These are phyloP conservation scores for Beauveria sp. DNA, from an alignment of 2,329 filamentous ascomycete species.

Conservation along the genomic window DNA sequence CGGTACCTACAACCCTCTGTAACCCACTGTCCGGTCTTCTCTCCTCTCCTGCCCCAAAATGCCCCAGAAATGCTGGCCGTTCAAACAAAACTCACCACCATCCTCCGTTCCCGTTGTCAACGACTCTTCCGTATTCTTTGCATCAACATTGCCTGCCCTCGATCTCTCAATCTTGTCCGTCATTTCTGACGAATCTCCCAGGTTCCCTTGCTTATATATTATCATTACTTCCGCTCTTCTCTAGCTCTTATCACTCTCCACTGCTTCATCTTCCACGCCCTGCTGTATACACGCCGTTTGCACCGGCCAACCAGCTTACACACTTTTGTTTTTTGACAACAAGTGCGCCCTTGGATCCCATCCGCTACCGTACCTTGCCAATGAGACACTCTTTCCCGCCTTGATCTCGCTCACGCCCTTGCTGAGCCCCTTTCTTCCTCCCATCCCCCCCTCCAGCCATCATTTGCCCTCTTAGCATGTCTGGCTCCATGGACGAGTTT, in stretches of 20 bases:
- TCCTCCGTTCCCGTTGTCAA: constrained; percentile 1
- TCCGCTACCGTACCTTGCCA: constrained; percentile 7
- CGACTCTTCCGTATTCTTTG: constrained; percentile 3
- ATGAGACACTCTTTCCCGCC: constrained; percentile 17
- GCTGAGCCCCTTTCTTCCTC: neutral
- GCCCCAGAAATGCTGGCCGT: neutral
- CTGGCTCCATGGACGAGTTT: constrained; percentile 51
- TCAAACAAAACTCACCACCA: constrained; percentile 8
- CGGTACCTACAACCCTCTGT: too few species aligned
- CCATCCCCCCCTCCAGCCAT: neutral
- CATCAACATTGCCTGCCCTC: neutral
- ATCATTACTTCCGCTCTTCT: neutral
- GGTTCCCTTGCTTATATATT: neutral
- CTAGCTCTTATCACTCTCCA: neutral
- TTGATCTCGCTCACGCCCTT: constrained; percentile 13
- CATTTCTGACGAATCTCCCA: neutral
- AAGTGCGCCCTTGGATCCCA: constrained; percentile 4
- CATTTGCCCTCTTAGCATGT: neutral
- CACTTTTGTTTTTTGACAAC: neutral
- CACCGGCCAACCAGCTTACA: constrained; percentile 3
- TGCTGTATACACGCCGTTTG: neutral
- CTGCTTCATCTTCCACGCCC: neutral
- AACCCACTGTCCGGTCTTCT: neutral
- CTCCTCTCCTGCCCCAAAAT: neutral
- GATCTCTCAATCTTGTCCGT: neutral